Evolutionary conservation across 352 stramenopile genomes (phyloP), one percentile per base, ranked within the genome.

Genomic region (Phytophthora pisi): DNA sequence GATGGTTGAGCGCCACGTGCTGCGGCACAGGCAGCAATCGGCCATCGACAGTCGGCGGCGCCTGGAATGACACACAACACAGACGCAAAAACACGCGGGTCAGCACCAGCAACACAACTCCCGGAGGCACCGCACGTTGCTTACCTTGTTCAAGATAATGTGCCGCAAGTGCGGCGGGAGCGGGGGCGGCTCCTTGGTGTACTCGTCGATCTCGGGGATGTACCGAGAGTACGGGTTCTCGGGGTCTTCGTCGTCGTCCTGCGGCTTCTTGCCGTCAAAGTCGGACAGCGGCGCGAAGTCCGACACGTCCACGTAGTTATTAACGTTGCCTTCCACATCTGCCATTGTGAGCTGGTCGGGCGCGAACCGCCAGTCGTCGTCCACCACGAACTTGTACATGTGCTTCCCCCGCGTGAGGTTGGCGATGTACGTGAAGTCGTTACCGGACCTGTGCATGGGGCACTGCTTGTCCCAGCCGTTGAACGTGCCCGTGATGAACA

Each of bases 391-490:
- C 87, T 99, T 99, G 82, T 99, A 99, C 61, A 97, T 97, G 81
- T 99, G 97, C 74, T 99, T 99, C 4, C 97, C 97, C 9, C 87
- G 82, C 57, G 88, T 93, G 36, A 99, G 86, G 78, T 99, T 99
- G 67, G 98, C 97, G 78, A 99, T 99, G 84, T 99, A 99, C 45
- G 97, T 99, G 73, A 99, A 99, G 77, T 99, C 98, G 69, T 99
- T 99, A 61, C 98, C 98, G 0, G 92, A 99, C 24, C 97, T 89
- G 77, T 99, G 97, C 98, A 99, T 99, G 23, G 97, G 97, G 57
- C 98, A 99, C 76, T 99, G 97, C 74, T 97, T 96, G 64, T 88
- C 97, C 97, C 97, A 99, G 30, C 97, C 97, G 70, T 99, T 99
- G 80, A 99, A 99, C 18, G 97, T 99, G 26, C 98, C 98, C 18